Base-by-base conservation (phyloP, 768 basidiomycete genomes). In the Boletus reticuloceps region DNA sequence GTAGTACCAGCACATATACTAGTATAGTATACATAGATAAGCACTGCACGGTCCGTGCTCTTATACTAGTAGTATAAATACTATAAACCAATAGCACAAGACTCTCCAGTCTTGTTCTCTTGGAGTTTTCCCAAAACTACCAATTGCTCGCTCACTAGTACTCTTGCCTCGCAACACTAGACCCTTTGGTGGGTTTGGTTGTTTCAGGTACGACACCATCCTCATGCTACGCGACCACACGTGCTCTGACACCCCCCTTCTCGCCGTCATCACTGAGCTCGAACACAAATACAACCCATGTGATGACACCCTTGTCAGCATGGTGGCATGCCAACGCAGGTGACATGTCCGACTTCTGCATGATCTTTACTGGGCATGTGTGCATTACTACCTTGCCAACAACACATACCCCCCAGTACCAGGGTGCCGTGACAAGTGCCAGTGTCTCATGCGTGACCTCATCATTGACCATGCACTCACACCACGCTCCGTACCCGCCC, bases 321-420 rank as follows among this genome's bases (percentile, higher is more conserved):
- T 66, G 65, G 58, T 66, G 65, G 27, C n/a, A n/a, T n/a, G n/a
- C n/a, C n/a, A n/a, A n/a, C n/a, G n/a, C n/a, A n/a, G n/a, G n/a
- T n/a, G n/a, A 22, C 39, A 13, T 66, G 14, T 63, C 49, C 7
- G 56, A 52, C 3, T 19, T 47, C n/a, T 16, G 7, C 22, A 60
- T 65, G 58, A 17, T 31, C 7, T 66, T 66, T 10, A 1, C 54
- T 25, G 63, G 44, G 16, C 65, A 66, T 25, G 60, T 66, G 7
- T 66, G 66, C 41, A 60, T 66, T 34, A 66, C 65, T 36, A 56
- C 65, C 20, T 53, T 66, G 10, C 38, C 8, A 63, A 66, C 47
- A 56, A 68, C 25, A 47, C 54, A 1, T 17, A 60, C 31, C 65
- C 66, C 1, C 43, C 42, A 4, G 45, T 50, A 25, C 56, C 17